Conservation (phyloP, 306 rosid species). For the Cotoneaster glaucophyllus region DNA sequence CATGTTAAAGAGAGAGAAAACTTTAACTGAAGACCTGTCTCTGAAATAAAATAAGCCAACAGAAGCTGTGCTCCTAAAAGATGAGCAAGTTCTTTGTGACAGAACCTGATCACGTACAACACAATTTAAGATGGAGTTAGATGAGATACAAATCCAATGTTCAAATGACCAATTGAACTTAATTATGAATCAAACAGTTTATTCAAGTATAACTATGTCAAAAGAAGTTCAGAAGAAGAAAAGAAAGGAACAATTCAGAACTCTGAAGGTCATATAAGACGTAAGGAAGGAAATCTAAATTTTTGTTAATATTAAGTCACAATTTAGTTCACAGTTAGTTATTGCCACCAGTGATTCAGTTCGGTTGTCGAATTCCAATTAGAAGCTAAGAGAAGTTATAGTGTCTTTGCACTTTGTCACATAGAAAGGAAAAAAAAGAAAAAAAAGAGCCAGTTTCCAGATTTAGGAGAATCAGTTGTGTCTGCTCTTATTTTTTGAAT, state of each 20-base stretch:
- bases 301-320: background rate
- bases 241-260: background rate
- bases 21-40: slow-evolving; percentile 47
- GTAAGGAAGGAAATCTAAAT: background rate
- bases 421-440: background rate
- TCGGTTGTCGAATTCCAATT: background rate
- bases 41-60: slow-evolving; percentile 34
- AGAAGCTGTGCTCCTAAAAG: slow-evolving; percentile 44
- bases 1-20: slow-evolving; percentile 27
- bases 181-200: background rate
- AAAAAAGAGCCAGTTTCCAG: background rate
- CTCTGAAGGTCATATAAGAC: background rate
- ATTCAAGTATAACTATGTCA: background rate
- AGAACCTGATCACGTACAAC: slow-evolving; percentile 44
- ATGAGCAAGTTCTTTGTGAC: slow-evolving; percentile 41
- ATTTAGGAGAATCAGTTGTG: background rate
- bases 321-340: background rate
- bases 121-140: slow-evolving; percentile 3
- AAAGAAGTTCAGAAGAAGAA: background rate
- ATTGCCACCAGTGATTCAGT: background rate
- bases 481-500: background rate
- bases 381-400: background rate
- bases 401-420: background rate
- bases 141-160: background rate
- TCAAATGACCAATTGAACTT: background rate